Percentiles rank a stretch among this genome's conserved stretches.
Evolutionary conservation across 305 asterid species (phyloP).

Genomic region (Rubia occidens): DNA sequence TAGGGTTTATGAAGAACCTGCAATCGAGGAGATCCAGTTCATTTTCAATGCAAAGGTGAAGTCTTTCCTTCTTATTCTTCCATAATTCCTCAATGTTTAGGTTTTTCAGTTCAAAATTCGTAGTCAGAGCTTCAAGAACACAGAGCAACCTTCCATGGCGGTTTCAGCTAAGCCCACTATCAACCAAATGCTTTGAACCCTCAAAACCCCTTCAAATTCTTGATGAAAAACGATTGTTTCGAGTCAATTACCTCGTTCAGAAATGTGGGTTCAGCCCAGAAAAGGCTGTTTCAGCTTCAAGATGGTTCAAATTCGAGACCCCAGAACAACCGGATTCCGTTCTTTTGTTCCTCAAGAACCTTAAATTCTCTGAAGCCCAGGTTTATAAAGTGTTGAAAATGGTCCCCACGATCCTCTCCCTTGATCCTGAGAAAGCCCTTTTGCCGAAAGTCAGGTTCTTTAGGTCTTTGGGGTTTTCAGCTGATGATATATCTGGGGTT

Average conservation of each 20-base stretch:
- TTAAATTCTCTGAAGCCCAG: background rate
- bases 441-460: slow-evolving; percentile 19
- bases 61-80: background rate
- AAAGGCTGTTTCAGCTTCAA: slow-evolving; percentile 12
- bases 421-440: slow-evolving; percentile 16
- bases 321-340: background rate
- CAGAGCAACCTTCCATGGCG: background rate
- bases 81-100: background rate
- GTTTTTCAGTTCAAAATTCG: background rate
- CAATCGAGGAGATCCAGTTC: background rate
- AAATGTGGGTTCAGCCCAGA: slow-evolving; percentile 23
- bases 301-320: background rate
- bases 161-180: slow-evolving; percentile 1
- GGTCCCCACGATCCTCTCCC: slow-evolving; percentile 3
- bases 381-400: background rate
- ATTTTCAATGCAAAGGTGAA: background rate
- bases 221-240: background rate
- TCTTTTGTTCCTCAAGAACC: background rate
- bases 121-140: background rate
- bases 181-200: background rate
- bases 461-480: background rate
- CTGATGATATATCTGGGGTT: background rate
- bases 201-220: background rate
- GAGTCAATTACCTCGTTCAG: slow-evolving; percentile 9
- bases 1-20: background rate